Conservation (phyloP, 768 basidiomycete species). For the Pleurotus salmoneostramineus region DNA sequence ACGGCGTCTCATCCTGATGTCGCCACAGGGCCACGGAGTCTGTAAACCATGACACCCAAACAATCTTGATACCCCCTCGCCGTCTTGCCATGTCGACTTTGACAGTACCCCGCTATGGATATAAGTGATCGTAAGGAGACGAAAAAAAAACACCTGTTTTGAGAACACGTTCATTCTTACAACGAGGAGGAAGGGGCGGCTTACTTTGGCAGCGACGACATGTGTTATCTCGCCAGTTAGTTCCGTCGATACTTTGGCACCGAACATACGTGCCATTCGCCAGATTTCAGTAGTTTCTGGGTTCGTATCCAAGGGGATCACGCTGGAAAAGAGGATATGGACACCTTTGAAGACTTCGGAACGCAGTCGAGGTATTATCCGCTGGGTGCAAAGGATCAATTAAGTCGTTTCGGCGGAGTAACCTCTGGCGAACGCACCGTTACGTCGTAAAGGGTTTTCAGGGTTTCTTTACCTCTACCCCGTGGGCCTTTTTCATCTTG, state of each 20-base stretch:
- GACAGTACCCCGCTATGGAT: conserved; percentile 72
- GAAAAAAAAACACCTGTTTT: neutral
- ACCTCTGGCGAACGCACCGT: conserved; percentile 49
- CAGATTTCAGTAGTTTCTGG: conserved; percentile 83
- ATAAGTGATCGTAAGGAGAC: neutral
- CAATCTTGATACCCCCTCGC: conserved; percentile 76
- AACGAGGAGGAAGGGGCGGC: conserved; percentile 6
- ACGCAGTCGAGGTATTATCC: conserved; percentile 83
- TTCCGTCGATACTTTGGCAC: conserved; percentile 76
- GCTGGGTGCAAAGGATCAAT: conserved; percentile 32
- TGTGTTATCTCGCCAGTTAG: conserved; percentile 72
- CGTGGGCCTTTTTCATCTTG: conserved; percentile 19
- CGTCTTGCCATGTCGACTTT: conserved; percentile 85
- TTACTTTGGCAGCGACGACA: conserved; percentile 86
- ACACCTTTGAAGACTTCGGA: conserved; percentile 70
- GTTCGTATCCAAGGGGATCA: conserved; percentile 85
- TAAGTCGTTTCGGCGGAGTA: neutral
- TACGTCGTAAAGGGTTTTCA: conserved; percentile 58
- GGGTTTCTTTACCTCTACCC: conserved; percentile 21
- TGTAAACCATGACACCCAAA: conserved; percentile 87
- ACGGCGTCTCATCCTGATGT: conserved; percentile 73
- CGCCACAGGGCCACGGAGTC: conserved; percentile 89
- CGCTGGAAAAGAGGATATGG: conserved; percentile 88
- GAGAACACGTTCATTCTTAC: neutral
- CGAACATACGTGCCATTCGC: conserved; percentile 84